phyloP scores from a whole-genome alignment of 2,329 filamentous ascomycete genomes.

The Colletotrichum tamarilloi region DNA sequence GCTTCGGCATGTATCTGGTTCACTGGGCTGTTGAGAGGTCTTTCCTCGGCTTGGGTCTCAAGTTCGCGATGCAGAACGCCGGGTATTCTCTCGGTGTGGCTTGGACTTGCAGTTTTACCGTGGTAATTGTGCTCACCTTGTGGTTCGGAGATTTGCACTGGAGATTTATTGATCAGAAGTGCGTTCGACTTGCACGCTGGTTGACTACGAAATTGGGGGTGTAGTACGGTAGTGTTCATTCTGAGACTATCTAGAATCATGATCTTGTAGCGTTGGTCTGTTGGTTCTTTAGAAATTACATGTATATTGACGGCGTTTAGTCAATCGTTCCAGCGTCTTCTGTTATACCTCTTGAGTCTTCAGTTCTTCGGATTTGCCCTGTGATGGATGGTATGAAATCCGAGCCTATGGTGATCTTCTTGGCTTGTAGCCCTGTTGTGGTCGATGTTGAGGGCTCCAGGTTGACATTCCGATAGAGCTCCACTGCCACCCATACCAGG shows the following conservation, averaged over 20 bases:
- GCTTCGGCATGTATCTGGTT: conserved; percentile 71
- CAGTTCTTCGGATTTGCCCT: no score
- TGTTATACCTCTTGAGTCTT: not conserved
- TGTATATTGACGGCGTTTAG: not conserved
- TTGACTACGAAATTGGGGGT: conserved; percentile 40
- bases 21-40: conserved; percentile 56
- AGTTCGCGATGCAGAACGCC: not conserved
- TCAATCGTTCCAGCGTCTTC: not conserved
- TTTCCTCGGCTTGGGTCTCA: not conserved
- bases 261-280: not conserved
- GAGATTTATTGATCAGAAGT: conserved; percentile 56
- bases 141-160: conserved; percentile 61
- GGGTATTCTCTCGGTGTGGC: not conserved
- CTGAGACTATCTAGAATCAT: not conserved
- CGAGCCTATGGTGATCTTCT: no score
- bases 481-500: no score
- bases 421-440: no score
- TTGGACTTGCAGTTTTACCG: not conserved
- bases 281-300: not conserved
- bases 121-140: conserved; percentile 38
- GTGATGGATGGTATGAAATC: no score
- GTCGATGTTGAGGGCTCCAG: no score
- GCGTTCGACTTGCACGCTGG: conserved; percentile 56
- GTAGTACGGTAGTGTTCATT: not conserved
- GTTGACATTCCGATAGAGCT: no score